These are phyloP conservation scores for Penicillium cinerascens DNA, from an alignment of 495 filamentous ascomycete species.

Conservation along the genomic window DNA sequence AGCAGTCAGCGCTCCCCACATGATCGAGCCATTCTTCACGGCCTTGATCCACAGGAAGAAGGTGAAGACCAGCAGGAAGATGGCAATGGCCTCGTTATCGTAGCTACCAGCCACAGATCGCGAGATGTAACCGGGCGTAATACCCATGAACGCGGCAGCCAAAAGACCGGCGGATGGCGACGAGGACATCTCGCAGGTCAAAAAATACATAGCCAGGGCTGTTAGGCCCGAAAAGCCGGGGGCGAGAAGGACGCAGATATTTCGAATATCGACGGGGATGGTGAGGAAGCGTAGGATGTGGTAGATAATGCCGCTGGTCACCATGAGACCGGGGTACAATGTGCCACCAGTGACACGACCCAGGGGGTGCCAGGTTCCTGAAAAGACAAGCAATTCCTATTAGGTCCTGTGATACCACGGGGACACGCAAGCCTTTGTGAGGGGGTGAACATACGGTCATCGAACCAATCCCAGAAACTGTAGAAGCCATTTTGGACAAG, in stretches of 20 bases:
- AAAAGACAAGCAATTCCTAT: conserved; percentile 18
- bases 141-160: conserved; percentile 95
- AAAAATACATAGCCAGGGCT: conserved; percentile 87
- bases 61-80: conserved; percentile 97
- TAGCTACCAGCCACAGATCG: conserved; percentile 97
- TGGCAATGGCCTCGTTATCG: conserved; percentile 99
- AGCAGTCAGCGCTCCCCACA: conserved; percentile 93
- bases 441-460: conserved; percentile 69
- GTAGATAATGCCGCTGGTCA: conserved; percentile 96
- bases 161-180: conserved; percentile 92
- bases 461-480: conserved; percentile 99
- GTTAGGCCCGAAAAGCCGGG: conserved; percentile 95
- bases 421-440: conserved; percentile 8
- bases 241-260: conserved; percentile 95
- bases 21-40: conserved; percentile 88
- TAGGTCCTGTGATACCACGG: conserved; percentile 12
- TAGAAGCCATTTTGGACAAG: conserved; percentile 95
- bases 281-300: conserved; percentile 87
- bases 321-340: conserved; percentile 98
- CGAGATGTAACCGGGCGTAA: conserved; percentile 95
- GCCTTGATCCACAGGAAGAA: conserved; percentile 99
- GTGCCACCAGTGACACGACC: conserved; percentile 98
- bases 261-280: conserved; percentile 96
- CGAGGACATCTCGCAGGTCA: conserved; percentile 93
- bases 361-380: conserved; percentile 97